Conservation (phyloP, 1,284 basidiomycete species). For the Anthracocystis panici-leucophaei region DNA sequence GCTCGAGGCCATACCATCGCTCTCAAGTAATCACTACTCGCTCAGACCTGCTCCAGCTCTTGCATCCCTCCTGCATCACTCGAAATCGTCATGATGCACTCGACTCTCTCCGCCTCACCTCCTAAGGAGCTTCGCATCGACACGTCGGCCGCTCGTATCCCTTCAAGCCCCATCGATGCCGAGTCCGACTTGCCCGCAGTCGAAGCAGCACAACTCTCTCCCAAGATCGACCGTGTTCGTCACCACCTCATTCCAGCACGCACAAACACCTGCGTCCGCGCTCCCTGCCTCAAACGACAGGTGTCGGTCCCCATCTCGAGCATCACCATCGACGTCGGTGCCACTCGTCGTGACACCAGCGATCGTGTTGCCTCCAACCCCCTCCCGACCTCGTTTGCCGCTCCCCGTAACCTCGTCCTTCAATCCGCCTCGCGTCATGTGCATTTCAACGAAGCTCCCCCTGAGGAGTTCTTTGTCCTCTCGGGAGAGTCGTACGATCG, state of each 20-base stretch:
- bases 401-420: conserved; percentile 29
- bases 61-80: not conserved
- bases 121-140: conserved; percentile 36
- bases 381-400: conserved; percentile 32
- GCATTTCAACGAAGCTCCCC: conserved; percentile 54
- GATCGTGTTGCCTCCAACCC: conserved; percentile 37
- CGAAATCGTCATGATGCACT: conserved; percentile 10
- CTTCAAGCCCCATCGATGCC: conserved; percentile 11
- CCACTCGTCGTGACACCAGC: conserved; percentile 22
- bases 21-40: not conserved
- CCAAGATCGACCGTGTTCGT: conserved; percentile 39
- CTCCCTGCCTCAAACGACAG: conserved; percentile 52
- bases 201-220: conserved; percentile 42
- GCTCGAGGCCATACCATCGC: not conserved
- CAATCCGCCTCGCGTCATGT: conserved; percentile 40
- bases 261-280: conserved; percentile 47
- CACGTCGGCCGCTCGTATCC: conserved; percentile 2
- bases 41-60: not conserved
- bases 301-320: conserved; percentile 28
- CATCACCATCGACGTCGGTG: conserved; percentile 23
- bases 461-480: conserved; percentile 52
- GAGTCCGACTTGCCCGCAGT: conserved; percentile 30
- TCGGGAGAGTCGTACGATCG: conserved; percentile 57
- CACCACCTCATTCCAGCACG: conserved; percentile 52
- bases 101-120: conserved; percentile 3